Evolutionary conservation across 257 asterid genomes (phyloP).

Genomic region (Solanum neorickii): DNA sequence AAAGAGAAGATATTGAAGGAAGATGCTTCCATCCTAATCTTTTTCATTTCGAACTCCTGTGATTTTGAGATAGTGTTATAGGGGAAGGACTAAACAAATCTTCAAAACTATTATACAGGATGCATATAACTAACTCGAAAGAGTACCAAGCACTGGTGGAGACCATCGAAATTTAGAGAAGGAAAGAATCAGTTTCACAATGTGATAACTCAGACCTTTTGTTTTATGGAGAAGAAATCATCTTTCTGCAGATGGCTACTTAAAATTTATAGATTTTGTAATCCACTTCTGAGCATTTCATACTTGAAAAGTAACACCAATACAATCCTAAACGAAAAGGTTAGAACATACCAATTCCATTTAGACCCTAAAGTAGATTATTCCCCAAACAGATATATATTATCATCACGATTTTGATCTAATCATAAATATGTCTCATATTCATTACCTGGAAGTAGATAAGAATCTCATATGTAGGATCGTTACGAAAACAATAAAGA

Average conservation of each 20-base stretch:
- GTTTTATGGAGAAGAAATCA: neutral
- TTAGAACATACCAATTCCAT: neutral
- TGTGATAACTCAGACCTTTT: neutral
- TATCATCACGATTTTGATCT: neutral
- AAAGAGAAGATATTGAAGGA: neutral
- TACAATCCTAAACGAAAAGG: neutral
- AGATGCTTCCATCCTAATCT: neutral
- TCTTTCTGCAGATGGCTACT: neutral
- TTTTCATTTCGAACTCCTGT: neutral
- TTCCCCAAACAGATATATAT: neutral
- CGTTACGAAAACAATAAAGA: neutral
- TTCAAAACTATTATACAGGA: neutral
- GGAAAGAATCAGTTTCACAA: neutral
- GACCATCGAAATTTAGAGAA: neutral
- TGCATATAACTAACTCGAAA: neutral
- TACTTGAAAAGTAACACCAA: neutral
- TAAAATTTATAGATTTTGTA: neutral
- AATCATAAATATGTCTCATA: neutral
- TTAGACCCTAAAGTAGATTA: neutral
- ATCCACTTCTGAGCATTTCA: neutral
- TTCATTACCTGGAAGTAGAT: neutral
- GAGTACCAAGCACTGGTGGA: neutral
- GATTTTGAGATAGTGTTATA: neutral
- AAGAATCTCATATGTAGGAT: neutral
- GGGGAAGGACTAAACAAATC: neutral